These are phyloP conservation scores for Conticribra weissflogii DNA, from an alignment of 108 stramenopile genomes.

Conservation along the genomic window DNA sequence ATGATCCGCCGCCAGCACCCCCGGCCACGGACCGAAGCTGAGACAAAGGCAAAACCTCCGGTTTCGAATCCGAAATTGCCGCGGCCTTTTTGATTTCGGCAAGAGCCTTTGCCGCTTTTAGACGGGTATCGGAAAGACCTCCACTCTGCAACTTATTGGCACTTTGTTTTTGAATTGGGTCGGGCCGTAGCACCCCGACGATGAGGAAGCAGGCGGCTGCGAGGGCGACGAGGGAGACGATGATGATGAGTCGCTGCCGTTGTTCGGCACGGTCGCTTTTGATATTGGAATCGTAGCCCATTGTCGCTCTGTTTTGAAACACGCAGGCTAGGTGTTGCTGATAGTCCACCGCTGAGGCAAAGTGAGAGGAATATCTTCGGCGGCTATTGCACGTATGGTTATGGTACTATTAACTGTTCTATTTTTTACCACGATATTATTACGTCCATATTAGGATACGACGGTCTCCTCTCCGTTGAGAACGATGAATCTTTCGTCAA, in stretches of 20 bases:
- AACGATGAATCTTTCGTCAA: no score
- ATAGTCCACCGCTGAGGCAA: no score
- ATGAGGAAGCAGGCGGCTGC: conserved; percentile 24
- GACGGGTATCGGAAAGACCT: not conserved
- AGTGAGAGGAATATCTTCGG: no score
- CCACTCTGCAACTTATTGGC: not conserved
- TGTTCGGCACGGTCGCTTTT: conserved; percentile 28
- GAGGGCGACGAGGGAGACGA: conserved; percentile 29
- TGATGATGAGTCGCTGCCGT: conserved; percentile 28
- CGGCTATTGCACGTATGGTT: no score
- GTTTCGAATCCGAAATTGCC: not conserved
- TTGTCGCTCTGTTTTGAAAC: not conserved
- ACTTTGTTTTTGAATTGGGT: not conserved
- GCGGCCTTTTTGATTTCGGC: not conserved
- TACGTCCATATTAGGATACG: no score
- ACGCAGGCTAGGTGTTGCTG: no score
- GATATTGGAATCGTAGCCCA: conserved; percentile 52
- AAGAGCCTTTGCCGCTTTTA: not conserved
- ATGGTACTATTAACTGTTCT: no score
- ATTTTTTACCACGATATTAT: no score
- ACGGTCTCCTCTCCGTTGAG: no score
- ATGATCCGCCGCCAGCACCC: no score
- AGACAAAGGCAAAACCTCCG: not conserved
- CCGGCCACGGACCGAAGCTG: not conserved
- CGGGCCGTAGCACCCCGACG: conserved; percentile 22